phyloP scores from a whole-genome alignment of 768 basidiomycete species.

The Suillus discolor region DNA sequence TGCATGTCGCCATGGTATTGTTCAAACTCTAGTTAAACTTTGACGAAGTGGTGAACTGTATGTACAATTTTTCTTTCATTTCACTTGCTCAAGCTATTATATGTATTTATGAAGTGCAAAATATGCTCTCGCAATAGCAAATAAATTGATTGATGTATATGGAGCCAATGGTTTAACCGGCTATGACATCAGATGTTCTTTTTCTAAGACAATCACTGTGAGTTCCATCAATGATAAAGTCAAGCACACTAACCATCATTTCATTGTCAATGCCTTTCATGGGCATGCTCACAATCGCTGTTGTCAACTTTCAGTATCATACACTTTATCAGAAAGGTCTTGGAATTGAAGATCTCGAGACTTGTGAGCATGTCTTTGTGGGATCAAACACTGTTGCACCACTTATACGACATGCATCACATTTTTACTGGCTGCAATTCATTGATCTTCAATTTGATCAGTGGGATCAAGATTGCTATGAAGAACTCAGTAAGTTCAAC shows the following conservation, averaged over 20 bases:
- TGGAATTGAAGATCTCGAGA: conserved; percentile 23
- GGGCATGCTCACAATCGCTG: conserved; percentile 23
- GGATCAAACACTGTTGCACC: conserved; percentile 13
- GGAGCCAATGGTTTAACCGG: conserved; percentile 14
- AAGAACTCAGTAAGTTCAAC: conserved; percentile 5
- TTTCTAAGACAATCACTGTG: conserved; percentile 16
- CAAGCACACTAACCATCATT: conserved; percentile 3
- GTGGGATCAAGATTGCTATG: conserved; percentile 2
- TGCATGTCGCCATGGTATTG: conserved; percentile 37
- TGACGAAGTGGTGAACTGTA: conserved; percentile 39
- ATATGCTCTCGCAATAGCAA: conserved; percentile 15
- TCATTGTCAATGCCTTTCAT: conserved; percentile 24
- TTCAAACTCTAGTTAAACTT: conserved; percentile 14
- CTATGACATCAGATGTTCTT: conserved; percentile 34
- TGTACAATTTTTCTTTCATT: conserved; percentile 14
- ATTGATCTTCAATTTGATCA: conserved; percentile 13
- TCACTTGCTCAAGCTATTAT: neutral
- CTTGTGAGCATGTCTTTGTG: conserved; percentile 20
- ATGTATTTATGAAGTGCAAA: conserved; percentile 1
- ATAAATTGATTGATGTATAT: conserved; percentile 26
- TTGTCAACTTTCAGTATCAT: conserved; percentile 23
- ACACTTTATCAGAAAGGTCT: conserved; percentile 14
- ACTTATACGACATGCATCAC: conserved; percentile 12
- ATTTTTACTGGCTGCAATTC: conserved; percentile 22
- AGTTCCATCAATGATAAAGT: conserved; percentile 19